Conservation (phyloP, 306 rosid species). For the Bauhinia variegata region DNA sequence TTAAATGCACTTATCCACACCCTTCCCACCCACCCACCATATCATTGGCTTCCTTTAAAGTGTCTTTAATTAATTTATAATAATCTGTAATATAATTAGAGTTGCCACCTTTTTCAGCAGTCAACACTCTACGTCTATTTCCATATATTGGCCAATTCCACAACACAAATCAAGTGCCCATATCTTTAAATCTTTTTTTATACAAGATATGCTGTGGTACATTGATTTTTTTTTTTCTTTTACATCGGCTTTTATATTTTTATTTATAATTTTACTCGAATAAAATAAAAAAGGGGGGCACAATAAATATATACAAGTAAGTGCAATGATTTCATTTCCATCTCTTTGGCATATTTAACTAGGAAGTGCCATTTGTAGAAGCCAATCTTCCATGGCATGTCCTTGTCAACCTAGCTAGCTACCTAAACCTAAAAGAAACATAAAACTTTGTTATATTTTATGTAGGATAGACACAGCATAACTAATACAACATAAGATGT, state of each 20-base stretch:
- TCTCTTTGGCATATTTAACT: conserved; percentile 1
- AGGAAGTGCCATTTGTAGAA: conserved; percentile 18
- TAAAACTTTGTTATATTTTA: background rate
- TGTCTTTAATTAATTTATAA: too few relatives aligned
- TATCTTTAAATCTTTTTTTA: conserved; percentile 19
- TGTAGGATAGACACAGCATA: conserved; percentile 23
- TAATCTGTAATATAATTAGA: background rate
- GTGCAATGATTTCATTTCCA: too few relatives aligned
- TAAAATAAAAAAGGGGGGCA: too few relatives aligned
- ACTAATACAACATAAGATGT: conserved; percentile 19
- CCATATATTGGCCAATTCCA: background rate
- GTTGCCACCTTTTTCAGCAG: background rate
- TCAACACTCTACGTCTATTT: background rate
- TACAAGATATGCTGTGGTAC: too few relatives aligned
- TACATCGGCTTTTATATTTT: background rate
- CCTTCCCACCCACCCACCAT: background rate
- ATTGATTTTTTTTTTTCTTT: background rate
- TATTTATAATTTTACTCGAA: too few relatives aligned
- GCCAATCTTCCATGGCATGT: background rate
- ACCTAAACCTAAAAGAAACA: background rate
- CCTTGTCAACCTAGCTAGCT: background rate
- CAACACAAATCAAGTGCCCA: conserved; percentile 22
- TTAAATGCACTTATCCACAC: conserved; percentile 10
- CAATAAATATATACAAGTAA: too few relatives aligned
- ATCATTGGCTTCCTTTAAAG: background rate